These are phyloP conservation scores for Carex scoparia DNA, from an alignment of 176 grass and related monocot genomes.

Conservation along the genomic window DNA sequence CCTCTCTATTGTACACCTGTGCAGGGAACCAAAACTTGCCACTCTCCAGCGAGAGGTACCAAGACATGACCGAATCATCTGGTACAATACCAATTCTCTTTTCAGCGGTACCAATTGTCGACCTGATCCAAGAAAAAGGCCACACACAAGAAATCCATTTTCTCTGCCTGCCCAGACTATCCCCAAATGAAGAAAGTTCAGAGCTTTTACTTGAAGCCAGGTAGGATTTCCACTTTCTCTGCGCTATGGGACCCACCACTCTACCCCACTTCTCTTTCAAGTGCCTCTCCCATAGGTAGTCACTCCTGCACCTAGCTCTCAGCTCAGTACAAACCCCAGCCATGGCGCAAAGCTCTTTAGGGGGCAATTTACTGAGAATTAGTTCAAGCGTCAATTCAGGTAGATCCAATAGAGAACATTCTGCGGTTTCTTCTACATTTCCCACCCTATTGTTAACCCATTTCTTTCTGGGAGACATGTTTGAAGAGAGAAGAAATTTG, in stretches of 20 bases:
- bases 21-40: conserved; percentile 90
- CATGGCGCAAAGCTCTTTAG: conserved; percentile 63
- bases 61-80: conserved; percentile 69
- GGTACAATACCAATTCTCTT: conserved; percentile 31
- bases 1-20: conserved; percentile 99
- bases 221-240: conserved; percentile 50
- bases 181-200: conserved; percentile 2
- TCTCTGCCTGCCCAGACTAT: conserved; percentile 30
- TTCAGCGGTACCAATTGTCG: conserved; percentile 14
- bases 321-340: conserved; percentile 53
- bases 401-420: conserved; percentile 63
- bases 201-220: conserved; percentile 36
- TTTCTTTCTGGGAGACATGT: conserved; percentile 50
- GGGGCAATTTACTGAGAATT: conserved; percentile 70
- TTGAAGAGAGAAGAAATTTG: background rate
- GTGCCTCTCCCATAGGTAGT: conserved; percentile 85
- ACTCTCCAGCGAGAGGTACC: conserved; percentile 73
- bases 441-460: conserved; percentile 30
- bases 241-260: conserved; percentile 51
- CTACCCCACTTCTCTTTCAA: conserved; percentile 76
- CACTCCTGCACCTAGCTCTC: conserved; percentile 49
- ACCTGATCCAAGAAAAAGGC: conserved; percentile 73
- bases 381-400: conserved; percentile 80
- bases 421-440: conserved; percentile 21
- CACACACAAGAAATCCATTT: conserved; percentile 76